Percentiles rank a stretch among this genome's conserved stretches.
phyloP scores from a whole-genome alignment of 495 filamentous ascomycete genomes.

The Hyaloscypha finlandica region DNA sequence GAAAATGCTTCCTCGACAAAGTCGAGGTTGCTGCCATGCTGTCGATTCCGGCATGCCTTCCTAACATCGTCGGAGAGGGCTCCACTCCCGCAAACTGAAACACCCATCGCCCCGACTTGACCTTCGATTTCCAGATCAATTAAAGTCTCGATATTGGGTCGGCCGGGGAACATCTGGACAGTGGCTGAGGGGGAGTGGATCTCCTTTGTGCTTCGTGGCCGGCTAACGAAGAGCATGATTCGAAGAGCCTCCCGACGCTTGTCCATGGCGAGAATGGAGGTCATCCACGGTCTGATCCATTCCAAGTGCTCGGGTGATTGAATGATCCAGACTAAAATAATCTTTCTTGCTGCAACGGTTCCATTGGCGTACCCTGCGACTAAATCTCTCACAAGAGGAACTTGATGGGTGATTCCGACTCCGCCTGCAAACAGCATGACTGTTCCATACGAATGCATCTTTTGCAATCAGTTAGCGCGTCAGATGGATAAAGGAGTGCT shows the following conservation, averaged over 20 bases:
- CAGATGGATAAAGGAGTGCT: background rate
- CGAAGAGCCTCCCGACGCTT: constrained; percentile 77
- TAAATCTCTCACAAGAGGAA: constrained; percentile 75
- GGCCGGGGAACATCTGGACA: constrained; percentile 84
- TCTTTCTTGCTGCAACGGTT: constrained; percentile 72
- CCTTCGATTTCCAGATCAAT: constrained; percentile 76
- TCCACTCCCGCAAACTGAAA: constrained; percentile 89
- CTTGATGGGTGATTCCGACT: constrained; percentile 86
- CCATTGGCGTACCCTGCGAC: constrained; percentile 67
- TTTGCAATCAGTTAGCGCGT: background rate
- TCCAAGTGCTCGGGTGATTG: constrained; percentile 85
- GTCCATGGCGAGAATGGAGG: constrained; percentile 83
- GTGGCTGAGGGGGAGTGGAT: constrained; percentile 78
- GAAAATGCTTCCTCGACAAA: constrained; percentile 97
- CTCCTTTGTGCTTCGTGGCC: constrained; percentile 75
- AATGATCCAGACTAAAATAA: constrained; percentile 89
- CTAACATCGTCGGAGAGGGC: constrained; percentile 87
- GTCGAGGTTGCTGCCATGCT: constrained; percentile 70
- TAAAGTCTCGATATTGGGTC: constrained; percentile 65
- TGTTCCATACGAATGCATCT: constrained; percentile 69
- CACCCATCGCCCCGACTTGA: constrained; percentile 78
- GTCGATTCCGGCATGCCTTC: constrained; percentile 64
- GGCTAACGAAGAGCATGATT: constrained; percentile 87
- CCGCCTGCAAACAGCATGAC: constrained; percentile 85
- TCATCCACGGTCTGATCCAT: constrained; percentile 97